Evolutionary conservation across 78 protist species (phyloP).

Genomic region (Protostelium mycophagum): DNA sequence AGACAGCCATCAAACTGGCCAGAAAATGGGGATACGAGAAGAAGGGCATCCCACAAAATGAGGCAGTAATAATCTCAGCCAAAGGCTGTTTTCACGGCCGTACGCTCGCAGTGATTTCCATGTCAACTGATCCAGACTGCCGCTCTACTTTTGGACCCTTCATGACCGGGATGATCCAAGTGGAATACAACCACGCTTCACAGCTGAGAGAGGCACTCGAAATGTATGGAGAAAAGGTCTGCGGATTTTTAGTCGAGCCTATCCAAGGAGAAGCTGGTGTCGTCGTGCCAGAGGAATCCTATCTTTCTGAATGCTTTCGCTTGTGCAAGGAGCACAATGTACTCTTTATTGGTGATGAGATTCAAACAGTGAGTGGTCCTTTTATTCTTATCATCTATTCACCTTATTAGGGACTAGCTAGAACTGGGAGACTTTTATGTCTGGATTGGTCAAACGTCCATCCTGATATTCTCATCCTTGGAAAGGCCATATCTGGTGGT

Average conservation of each 20-base stretch:
- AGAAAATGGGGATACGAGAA: slow-evolving; percentile 91
- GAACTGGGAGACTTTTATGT: slow-evolving; percentile 78
- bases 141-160: slow-evolving; percentile 74
- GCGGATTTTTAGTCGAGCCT: slow-evolving; percentile 93
- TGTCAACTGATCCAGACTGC: slow-evolving; percentile 84
- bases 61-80: slow-evolving; percentile 79
- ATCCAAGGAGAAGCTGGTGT: slow-evolving; percentile 97
- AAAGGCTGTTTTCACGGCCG: slow-evolving; percentile 95
- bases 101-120: slow-evolving; percentile 80
- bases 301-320: slow-evolving; percentile 51
- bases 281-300: slow-evolving; percentile 88
- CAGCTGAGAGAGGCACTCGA: slow-evolving; percentile 72
- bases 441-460: slow-evolving; percentile 52
- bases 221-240: slow-evolving; percentile 35
- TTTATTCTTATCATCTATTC: neutral
- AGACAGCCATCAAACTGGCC: slow-evolving; percentile 94
- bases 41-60: slow-evolving; percentile 77
- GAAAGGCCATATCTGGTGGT: slow-evolving; percentile 95
- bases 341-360: slow-evolving; percentile 94
- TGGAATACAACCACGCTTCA: slow-evolving; percentile 67
- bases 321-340: slow-evolving; percentile 91
- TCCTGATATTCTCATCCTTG: slow-evolving; percentile 90
- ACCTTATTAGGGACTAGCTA: slow-evolving; percentile 66
- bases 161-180: slow-evolving; percentile 54
- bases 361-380: slow-evolving; percentile 74